Conservation (phyloP, 75 land plant species). For the Pinus tabuliformis region DNA sequence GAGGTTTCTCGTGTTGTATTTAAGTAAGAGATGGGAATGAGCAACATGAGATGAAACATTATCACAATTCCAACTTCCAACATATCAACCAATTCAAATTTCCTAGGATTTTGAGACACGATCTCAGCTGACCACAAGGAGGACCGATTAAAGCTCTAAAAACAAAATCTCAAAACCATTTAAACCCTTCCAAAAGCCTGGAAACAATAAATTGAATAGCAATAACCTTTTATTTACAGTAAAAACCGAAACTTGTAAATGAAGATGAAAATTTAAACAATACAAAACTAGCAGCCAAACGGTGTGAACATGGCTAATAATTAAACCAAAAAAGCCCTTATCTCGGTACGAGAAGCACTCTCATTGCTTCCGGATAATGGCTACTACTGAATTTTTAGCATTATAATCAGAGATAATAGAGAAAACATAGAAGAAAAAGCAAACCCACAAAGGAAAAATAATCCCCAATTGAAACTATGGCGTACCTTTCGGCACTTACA, state of each 20-base stretch:
- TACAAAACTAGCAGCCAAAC: not conserved
- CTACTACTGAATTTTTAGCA: not conserved
- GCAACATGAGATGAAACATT: not conserved
- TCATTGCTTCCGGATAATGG: not conserved
- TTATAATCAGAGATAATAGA: not conserved
- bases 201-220: not conserved
- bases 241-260: no score
- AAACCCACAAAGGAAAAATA: not conserved
- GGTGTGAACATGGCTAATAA: not conserved
- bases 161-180: not conserved
- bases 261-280: no score
- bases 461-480: not conserved
- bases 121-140: not conserved
- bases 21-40: no score
- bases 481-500: slow-evolving; percentile 5
- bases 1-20: no score
- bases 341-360: not conserved
- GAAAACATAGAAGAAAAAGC: not conserved
- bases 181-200: not conserved
- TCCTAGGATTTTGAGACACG: not conserved
- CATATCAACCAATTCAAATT: no score
- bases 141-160: not conserved
- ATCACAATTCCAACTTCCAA: not conserved
- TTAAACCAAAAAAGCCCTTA: not conserved
- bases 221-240: not conserved